Conservation (phyloP, 305 asterid genomes). For the Withania somnifera region DNA sequence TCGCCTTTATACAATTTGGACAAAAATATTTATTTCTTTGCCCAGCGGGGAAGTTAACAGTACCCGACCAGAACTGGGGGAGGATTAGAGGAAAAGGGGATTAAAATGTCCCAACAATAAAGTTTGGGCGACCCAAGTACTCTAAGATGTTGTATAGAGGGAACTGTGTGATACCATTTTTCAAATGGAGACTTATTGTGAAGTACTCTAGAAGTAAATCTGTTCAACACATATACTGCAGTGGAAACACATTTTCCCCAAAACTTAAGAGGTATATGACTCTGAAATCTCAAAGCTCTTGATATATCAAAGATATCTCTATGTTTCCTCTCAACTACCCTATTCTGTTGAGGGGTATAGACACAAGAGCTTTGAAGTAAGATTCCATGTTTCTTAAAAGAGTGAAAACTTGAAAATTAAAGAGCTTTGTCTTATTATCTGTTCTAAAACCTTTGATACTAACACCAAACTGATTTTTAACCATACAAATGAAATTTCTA, state of each 20-base stretch:
- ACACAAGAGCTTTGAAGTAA: not conserved
- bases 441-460: not conserved
- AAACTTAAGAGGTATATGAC: not conserved
- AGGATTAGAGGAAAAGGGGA: too few relatives aligned
- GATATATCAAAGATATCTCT: not conserved
- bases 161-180: not conserved
- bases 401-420: too few relatives aligned
- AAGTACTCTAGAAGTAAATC: not conserved
- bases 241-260: not conserved
- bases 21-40: too few relatives aligned
- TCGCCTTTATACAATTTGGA: too few relatives aligned
- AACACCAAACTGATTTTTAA: too few relatives aligned
- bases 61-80: too few relatives aligned
- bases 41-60: too few relatives aligned
- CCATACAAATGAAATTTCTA: not conserved
- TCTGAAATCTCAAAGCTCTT: not conserved
- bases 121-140: not conserved
- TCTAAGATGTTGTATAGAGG: not conserved
- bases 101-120: too few relatives aligned
- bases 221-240: not conserved
- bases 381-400: too few relatives aligned
- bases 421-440: not conserved
- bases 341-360: not conserved
- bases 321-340: not conserved
- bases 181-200: not conserved